These are phyloP conservation scores for Tuber microsphaerosporum DNA, from an alignment of 495 filamentous ascomycete genomes.

Conservation along the genomic window DNA sequence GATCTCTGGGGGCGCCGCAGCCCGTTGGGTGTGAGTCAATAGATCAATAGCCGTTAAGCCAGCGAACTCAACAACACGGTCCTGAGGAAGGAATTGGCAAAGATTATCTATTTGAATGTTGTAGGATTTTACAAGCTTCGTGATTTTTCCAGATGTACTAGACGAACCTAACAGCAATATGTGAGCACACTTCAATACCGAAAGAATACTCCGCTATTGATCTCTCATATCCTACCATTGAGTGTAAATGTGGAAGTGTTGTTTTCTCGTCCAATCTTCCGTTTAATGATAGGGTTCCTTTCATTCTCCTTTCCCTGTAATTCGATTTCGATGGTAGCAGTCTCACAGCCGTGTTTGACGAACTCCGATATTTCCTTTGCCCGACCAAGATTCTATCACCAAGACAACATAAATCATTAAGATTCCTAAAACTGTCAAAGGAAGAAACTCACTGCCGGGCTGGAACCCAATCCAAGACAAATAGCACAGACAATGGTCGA, in stretches of 20 bases:
- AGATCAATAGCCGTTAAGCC: conserved; percentile 77
- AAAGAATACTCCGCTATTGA: not conserved
- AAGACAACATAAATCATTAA: conserved; percentile 13
- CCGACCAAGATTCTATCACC: conserved; percentile 64
- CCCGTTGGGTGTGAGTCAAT: conserved; percentile 73
- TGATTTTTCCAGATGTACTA: conserved; percentile 44
- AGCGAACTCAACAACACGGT: conserved; percentile 91
- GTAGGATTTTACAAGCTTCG: conserved; percentile 58
- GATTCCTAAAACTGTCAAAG: not conserved
- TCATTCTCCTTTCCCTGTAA: conserved; percentile 53
- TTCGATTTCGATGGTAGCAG: conserved; percentile 83
- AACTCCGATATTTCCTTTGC: conserved; percentile 81
- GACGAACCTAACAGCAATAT: not conserved
- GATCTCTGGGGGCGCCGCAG: conserved; percentile 75
- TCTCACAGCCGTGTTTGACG: conserved; percentile 77
- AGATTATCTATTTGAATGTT: conserved; percentile 94
- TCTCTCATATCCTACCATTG: conserved; percentile 44
- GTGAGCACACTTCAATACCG: not conserved
- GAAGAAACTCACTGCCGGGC: conserved; percentile 52
- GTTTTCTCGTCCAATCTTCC: conserved; percentile 70
- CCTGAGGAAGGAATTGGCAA: conserved; percentile 95
- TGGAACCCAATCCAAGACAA: conserved; percentile 83
- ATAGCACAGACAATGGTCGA: conserved; percentile 97
- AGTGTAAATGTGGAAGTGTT: conserved; percentile 70
- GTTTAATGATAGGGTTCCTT: conserved; percentile 63